A percentile compares a stretch with the other conserved stretches of the same genome.
Conservation (phyloP, 1,139 yeast genomes). For the Hansenula lynferdii region DNA sequence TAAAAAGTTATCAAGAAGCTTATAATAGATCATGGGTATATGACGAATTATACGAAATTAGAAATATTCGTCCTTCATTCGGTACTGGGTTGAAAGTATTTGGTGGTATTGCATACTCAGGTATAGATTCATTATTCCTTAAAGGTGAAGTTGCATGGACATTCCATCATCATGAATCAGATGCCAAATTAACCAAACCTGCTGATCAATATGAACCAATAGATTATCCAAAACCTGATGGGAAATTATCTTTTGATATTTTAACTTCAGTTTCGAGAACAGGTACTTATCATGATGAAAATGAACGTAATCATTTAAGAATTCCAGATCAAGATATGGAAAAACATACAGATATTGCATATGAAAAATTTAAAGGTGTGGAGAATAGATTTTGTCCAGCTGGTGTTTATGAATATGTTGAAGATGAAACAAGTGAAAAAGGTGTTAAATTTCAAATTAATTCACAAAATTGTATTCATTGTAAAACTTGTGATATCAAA, state of each 20-base stretch:
- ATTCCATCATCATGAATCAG: constrained; percentile 63
- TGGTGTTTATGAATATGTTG: constrained; percentile 91
- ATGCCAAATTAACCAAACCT: constrained; percentile 61
- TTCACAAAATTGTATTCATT: constrained; percentile 94
- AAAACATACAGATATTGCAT: constrained; percentile 63
- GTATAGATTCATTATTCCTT: constrained; percentile 74
- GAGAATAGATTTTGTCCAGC: constrained; percentile 97
- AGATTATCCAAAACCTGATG: constrained; percentile 93
- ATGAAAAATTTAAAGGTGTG: constrained; percentile 76
- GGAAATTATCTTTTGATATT: constrained; percentile 81
- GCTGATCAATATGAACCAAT: constrained; percentile 68
- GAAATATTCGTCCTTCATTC: constrained; percentile 92
- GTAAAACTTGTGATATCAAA: constrained; percentile 97
- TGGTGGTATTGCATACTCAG: constrained; percentile 83
- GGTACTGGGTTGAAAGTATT: constrained; percentile 57
- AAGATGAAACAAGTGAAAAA: constrained; percentile 46
- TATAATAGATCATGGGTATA: constrained; percentile 80
- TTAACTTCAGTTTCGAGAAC: constrained; percentile 92
- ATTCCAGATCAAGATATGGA: constrained; percentile 69
- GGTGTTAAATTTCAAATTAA: constrained; percentile 90
- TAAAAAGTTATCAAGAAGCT: constrained; percentile 55
- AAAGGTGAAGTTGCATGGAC: constrained; percentile 89
- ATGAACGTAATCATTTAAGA: constrained; percentile 84
- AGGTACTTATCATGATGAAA: constrained; percentile 94
- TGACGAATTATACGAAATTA: constrained; percentile 73